Evolutionary conservation across 352 stramenopile species (phyloP).

Genomic region (Globisporangium abappressorium): DNA sequence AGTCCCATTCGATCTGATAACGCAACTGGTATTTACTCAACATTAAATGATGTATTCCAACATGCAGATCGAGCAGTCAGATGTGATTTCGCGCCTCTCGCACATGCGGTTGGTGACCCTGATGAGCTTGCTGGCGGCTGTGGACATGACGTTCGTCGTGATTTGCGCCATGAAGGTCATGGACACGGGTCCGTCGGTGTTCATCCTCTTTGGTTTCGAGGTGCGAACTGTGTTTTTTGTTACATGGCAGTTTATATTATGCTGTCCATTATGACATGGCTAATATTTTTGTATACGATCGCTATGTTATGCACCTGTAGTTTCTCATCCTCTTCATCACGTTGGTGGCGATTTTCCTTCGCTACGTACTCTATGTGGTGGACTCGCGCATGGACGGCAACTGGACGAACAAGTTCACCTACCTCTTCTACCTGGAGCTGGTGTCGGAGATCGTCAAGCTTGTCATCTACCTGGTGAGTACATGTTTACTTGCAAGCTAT

Average conservation of each 20-base stretch:
- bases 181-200: constrained; percentile 87
- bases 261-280: neutral
- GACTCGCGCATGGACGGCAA: constrained; percentile 87
- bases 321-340: constrained; percentile 93
- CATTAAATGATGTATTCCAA: constrained; percentile 5
- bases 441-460: constrained; percentile 95
- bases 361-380: constrained; percentile 93
- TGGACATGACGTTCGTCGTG: constrained; percentile 90
- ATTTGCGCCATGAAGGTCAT: constrained; percentile 78
- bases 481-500: too few relatives aligned
- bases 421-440: constrained; percentile 95
- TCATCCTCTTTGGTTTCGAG: constrained; percentile 97
- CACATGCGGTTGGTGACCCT: constrained; percentile 89
- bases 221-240: constrained; percentile 18
- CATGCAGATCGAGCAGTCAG: constrained; percentile 86
- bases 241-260: neutral
- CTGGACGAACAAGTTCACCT: constrained; percentile 90
- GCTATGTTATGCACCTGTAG: constrained; percentile 18
- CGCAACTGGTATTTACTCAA: neutral
- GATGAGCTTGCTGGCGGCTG: constrained; percentile 76
- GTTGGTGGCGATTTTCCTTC: constrained; percentile 85
- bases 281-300: neutral
- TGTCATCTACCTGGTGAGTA: constrained; percentile 91
- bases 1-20: neutral
- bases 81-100: constrained; percentile 65